These are phyloP conservation scores for Botrytis paeoniae DNA, from an alignment of 2,329 filamentous ascomycete species.

Conservation along the genomic window DNA sequence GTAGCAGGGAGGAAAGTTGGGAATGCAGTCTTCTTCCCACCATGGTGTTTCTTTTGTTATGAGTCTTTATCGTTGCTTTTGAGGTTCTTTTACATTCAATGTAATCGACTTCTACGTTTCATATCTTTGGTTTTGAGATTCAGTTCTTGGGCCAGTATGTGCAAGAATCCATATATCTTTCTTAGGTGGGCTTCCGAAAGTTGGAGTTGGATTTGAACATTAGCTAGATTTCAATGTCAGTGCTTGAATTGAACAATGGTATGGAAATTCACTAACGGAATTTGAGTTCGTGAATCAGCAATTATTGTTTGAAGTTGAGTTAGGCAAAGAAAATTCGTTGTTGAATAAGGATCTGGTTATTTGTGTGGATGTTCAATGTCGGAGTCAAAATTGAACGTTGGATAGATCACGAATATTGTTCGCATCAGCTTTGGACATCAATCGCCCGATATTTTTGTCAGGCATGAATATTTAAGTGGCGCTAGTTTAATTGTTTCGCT, in stretches of 20 bases:
- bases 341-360: background rate
- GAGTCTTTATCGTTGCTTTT: background rate
- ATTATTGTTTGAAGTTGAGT: background rate
- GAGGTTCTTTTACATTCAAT: background rate
- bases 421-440: background rate
- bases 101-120: background rate
- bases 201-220: background rate
- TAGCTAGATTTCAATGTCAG: background rate
- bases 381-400: background rate
- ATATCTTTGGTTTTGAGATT: background rate
- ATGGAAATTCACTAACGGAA: too few species aligned
- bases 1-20: background rate
- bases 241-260: background rate
- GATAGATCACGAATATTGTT: background rate
- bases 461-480: background rate
- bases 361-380: background rate
- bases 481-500: background rate
- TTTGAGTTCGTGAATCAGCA: background rate
- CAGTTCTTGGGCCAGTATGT: background rate
- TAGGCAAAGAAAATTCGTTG: background rate
- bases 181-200: background rate
- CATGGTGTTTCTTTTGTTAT: background rate
- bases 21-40: background rate
- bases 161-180: background rate
- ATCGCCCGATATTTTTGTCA: accelerated